Evolutionary conservation across 345 rosid species (phyloP), one percentile per base, ranked within the genome.

Genomic region (Trapa bicornis): DNA sequence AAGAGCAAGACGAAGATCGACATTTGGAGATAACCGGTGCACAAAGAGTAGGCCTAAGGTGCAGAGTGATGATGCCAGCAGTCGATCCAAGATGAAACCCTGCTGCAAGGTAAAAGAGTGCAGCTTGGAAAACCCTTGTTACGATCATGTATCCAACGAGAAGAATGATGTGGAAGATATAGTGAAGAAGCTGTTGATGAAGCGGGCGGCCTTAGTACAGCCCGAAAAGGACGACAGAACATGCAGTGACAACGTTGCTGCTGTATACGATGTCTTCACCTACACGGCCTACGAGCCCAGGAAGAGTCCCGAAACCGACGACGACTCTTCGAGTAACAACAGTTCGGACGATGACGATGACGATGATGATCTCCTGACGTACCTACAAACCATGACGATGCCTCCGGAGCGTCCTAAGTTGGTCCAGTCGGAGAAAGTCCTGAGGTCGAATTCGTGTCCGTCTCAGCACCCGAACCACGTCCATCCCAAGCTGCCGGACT

Each of bases 401-500:
- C 89, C 87, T 1, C 85, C 79, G 61, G 81, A 71, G 68, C 56
- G 85, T 68, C 67, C 70, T 6, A 83, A 75, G 10, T 71, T 67
- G 9, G n/a, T 42, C 15, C 22, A 43, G 11, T 37, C 5, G 35
- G 78, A 70, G n/a, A 70, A 63, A 52, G 17, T 73, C 43, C 57
- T 22, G 15, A 65, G 88, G 22, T 73, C 81, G 15, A 72, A 66
- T 56, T 84, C 96, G 3, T 75, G 82, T 64, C 80, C 84, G 1
- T 47, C 67, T 47, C 75, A 65, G 62, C 61, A 80, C 52, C 81
- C 89, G 6, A 75, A 73, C 67, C 87, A 87, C 71, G 91, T 92
- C 50, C 96, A 92, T 66, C 98, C 96, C n/a, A 92, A 84, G 77
- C 74, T 92, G 75, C 96, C 96, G 17, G 88, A 89, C 66, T 92